Base-by-base conservation (phyloP, 139 green algal genomes). In the Chlamydomonas sp. region DNA sequence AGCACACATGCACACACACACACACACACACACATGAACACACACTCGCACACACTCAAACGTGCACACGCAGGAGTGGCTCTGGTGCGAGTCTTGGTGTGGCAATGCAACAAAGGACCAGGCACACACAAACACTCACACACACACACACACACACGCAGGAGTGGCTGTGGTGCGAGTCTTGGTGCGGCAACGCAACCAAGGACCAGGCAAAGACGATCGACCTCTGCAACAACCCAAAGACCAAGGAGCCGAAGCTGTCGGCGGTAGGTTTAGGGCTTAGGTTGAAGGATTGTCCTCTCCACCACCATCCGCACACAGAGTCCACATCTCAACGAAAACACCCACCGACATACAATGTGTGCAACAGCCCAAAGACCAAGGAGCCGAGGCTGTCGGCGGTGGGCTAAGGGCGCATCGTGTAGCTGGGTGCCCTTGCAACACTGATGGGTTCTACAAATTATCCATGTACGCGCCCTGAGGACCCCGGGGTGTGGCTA, bases 351-450 rank as follows among this genome's bases (percentile, higher is more conserved):
- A 99, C 95, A 22, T 99, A 99, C 48, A 95, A 99, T 77, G 85
- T 99, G 67, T 99, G 95, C 87, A 99, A 99, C 84, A 99, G 99
- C 84, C 95, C 95, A 22, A 86, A 95, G 73, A 99, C 95, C 39
- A 99, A 99, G 87, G 95, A 99, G 81, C 95, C 95, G 68, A 99
- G 98, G 84, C 85, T 99, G 54, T 29, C n/a, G 0, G 77, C 73
- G 8, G n/a, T n/a, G n/a, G n/a, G n/a, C n/a, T n/a, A n/a, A n/a
- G n/a, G 70, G n/a, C n/a, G n/a, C n/a, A n/a, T n/a, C n/a, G n/a
- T n/a, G 13, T n/a, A 13, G 43, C 13, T n/a, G 13, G 13, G 43
- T 20, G 13, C 43, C n/a, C n/a, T n/a, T n/a, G n/a, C n/a, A n/a
- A n/a, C n/a, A n/a, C n/a, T n/a, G n/a, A n/a, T n/a, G n/a, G n/a